Evolutionary conservation across 148 eudicot species (phyloP), one percentile per base, ranked within the genome.

Genomic region (Spergularia marina): DNA sequence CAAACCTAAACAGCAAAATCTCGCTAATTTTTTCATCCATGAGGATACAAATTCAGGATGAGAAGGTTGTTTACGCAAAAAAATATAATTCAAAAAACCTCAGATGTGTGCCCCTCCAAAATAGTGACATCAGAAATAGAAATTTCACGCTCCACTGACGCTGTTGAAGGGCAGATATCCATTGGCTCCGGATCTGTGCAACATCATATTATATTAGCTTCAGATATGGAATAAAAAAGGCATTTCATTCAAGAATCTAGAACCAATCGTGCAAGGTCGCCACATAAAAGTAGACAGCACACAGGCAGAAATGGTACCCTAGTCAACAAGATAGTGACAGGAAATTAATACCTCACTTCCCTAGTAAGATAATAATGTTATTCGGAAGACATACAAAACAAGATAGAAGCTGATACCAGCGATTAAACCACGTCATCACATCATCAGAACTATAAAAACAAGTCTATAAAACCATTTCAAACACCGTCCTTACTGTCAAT

Each of bases 41-140:
- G 47, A 16, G 36, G 52, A 65, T 0, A 12, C 40, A 15, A 8
- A 61, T 44, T 25, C 8, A 47, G 1, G 23, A 47, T 58, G 12
- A 21, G 18, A 40, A n/a, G 14, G 65, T 21, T 41, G 36, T 44
- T 59, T 54, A 30, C 20, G 9, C 9, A 23, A 44, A 61, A 62
- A 20, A 51, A 30, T 13, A 17, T 20, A 44, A 21, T 41, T 49
- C n/a, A 7, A 53, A 72, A 76, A 77, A 85, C 95, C 95, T 90
- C 95, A 69, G 89, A 82, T 65, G 89, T 76, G 70, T 90, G 95
- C 44, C 95, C 92, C 78, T 81, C 86, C 82, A 90, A 77, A 40
- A 85, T 79, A 44, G 82, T 78, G 72, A 88, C 87, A 74, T 88
- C 86, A 78, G 84, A 77, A 70, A 70, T 54, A 76, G 84, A 78